A percentile compares a stretch with the other conserved stretches of the same genome.
Conservation (phyloP, 2,329 filamentous ascomycete genomes). For the Biscogniauxia marginata region DNA sequence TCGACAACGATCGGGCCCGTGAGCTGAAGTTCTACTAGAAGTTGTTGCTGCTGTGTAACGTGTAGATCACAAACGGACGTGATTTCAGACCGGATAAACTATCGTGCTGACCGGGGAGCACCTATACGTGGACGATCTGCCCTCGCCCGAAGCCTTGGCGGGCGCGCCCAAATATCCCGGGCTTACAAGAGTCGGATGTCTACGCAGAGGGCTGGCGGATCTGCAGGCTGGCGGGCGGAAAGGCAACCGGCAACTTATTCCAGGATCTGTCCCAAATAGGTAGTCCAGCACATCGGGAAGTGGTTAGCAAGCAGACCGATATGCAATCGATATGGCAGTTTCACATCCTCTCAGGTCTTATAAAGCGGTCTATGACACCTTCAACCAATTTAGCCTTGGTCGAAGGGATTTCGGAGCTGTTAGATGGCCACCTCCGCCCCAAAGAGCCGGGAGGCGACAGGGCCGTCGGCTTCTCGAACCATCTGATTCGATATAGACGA, state of each 20-base stretch:
- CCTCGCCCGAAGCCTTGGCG: not conserved
- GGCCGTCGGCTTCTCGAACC: not conserved
- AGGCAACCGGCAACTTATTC: not conserved
- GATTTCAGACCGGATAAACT: not conserved
- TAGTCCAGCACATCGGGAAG: not conserved
- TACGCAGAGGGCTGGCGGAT: not conserved
- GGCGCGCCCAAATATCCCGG: not conserved
- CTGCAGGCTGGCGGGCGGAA: not conserved
- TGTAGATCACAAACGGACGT: not conserved
- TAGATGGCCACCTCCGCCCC: not conserved
- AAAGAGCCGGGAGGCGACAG: not conserved
- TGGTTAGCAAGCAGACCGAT: not conserved
- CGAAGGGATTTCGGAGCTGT: not conserved
- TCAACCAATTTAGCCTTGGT: not conserved
- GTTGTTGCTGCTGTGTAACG: not conserved
- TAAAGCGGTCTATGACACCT: not conserved
- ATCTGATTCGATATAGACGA: not conserved
- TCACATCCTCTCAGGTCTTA: not conserved
- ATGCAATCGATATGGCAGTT: not conserved
- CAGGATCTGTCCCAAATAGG: not conserved
- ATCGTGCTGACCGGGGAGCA: not conserved
- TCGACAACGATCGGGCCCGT: not conserved
- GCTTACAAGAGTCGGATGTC: not conserved
- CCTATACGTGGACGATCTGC: not conserved
- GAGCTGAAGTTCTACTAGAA: not conserved